Evolutionary conservation across 768 basidiomycete genomes (phyloP).

Genomic region (Cyathus striatus): DNA sequence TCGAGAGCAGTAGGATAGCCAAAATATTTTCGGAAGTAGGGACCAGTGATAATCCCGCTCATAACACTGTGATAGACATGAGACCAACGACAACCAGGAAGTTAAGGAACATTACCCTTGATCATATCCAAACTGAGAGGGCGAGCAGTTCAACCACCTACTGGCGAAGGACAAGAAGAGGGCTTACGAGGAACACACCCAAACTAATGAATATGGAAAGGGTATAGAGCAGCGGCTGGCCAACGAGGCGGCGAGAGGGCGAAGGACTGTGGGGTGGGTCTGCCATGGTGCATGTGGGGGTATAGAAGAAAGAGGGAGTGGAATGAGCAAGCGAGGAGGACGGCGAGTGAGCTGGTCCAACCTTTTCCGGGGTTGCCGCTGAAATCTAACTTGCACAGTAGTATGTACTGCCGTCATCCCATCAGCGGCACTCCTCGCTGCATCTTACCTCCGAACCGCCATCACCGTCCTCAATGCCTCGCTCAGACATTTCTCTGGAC

Average conservation of each 20-base stretch:
- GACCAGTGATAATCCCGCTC: constrained; percentile 88
- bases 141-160: constrained; percentile 1
- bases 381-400: too few relatives aligned
- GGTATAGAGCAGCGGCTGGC: constrained; percentile 71
- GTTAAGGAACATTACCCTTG: constrained; percentile 52
- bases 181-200: constrained; percentile 77
- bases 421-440: too few relatives aligned
- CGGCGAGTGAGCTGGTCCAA: too few relatives aligned
- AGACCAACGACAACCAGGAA: constrained; percentile 8
- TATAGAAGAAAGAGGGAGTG: constrained; percentile 4
- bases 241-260: constrained; percentile 56
- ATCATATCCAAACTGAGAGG: constrained; percentile 72
- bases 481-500: constrained; percentile 59
- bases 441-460: too few relatives aligned
- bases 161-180: background rate
- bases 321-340: background rate
- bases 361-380: too few relatives aligned
- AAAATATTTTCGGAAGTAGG: constrained; percentile 80
- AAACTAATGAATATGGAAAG: constrained; percentile 80
- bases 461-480: constrained; percentile 60
- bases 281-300: constrained; percentile 50
- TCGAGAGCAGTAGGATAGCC: constrained; percentile 67
- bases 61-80: constrained; percentile 53
- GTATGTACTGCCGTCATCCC: too few relatives aligned
- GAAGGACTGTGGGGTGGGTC: constrained; percentile 18